A percentile compares a stretch with the other conserved stretches of the same genome.
Conservation (phyloP, 163 green algal genomes). For the Chloromonas sp. region DNA sequence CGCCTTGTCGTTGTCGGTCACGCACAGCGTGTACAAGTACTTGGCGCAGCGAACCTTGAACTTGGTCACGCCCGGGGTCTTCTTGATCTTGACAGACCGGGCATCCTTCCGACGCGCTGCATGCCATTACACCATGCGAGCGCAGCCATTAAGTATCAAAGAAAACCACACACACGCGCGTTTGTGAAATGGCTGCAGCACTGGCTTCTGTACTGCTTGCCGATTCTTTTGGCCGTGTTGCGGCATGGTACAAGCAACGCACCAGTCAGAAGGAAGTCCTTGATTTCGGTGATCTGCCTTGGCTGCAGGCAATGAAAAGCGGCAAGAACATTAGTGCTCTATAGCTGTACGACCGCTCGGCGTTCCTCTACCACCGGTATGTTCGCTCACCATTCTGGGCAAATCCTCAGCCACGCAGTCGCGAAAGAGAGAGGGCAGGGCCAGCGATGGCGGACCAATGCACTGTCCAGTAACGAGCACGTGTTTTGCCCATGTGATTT, state of each 20-base stretch:
- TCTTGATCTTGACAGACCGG: conserved; percentile 94
- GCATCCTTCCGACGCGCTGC: conserved; percentile 92
- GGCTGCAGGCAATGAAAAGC: conserved; percentile 63
- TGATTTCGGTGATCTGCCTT: conserved; percentile 97
- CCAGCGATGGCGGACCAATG: too few relatives aligned
- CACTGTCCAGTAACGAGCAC: too few relatives aligned
- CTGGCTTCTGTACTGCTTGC: not conserved
- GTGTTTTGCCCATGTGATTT: too few relatives aligned
- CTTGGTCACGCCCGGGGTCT: conserved; percentile 72
- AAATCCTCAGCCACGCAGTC: too few relatives aligned
- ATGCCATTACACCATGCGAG: not conserved
- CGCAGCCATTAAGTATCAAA: not conserved
- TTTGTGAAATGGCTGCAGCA: not conserved
- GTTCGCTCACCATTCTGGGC: too few relatives aligned
- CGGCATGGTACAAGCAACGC: not conserved
- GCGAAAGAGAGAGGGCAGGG: too few relatives aligned
- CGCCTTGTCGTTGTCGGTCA: conserved; percentile 96
- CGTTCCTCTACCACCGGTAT: too few relatives aligned
- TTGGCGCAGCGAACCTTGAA: conserved; percentile 88
- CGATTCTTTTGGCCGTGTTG: not conserved
- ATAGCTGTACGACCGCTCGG: too few relatives aligned
- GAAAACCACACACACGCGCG: not conserved
- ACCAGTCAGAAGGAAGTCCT: conserved; percentile 96
- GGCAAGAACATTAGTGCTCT: not conserved
- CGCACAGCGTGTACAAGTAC: conserved; percentile 98